phyloP scores from a whole-genome alignment of 2,329 filamentous ascomycete genomes.

The Alternaria tenuissima region DNA sequence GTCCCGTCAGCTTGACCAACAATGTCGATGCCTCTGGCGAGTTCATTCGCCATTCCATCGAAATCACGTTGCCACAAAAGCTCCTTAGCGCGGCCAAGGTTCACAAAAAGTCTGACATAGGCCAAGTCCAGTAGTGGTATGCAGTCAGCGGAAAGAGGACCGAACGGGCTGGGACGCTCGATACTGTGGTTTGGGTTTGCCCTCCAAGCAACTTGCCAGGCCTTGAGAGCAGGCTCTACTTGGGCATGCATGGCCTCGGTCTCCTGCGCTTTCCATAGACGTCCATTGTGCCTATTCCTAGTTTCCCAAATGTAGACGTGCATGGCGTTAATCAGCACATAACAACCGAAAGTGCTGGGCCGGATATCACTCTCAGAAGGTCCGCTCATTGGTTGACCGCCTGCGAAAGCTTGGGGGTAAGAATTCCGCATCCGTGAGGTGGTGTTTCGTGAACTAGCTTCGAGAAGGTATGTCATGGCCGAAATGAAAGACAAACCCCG shows the following conservation, averaged over 20 bases:
- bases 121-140: slow-evolving; percentile 91
- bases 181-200: slow-evolving; percentile 85
- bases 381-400: slow-evolving; percentile 58
- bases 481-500: slow-evolving; percentile 81
- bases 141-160: slow-evolving; percentile 86
- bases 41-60: slow-evolving; percentile 87
- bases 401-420: slow-evolving; percentile 59
- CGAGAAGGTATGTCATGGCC: slow-evolving; percentile 80
- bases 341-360: slow-evolving; percentile 90
- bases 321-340: slow-evolving; percentile 90
- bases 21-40: slow-evolving; percentile 79
- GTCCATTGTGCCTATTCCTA: slow-evolving; percentile 84
- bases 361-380: slow-evolving; percentile 69
- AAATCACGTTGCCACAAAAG: slow-evolving; percentile 94
- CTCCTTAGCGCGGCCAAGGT: slow-evolving; percentile 90
- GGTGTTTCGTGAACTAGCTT: slow-evolving; percentile 72
- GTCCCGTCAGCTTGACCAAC: slow-evolving; percentile 75
- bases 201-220: slow-evolving; percentile 93
- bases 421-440: slow-evolving; percentile 49
- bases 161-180: slow-evolving; percentile 84
- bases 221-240: slow-evolving; percentile 90
- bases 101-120: slow-evolving; percentile 91
- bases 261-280: slow-evolving; percentile 89
- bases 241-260: slow-evolving; percentile 96
- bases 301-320: slow-evolving; percentile 99